Percentiles rank a stretch among this genome's conserved stretches.
These are phyloP conservation scores for Aspergillus oerlinghausenensis DNA, from an alignment of 2,329 filamentous ascomycete genomes.

Conservation along the genomic window DNA sequence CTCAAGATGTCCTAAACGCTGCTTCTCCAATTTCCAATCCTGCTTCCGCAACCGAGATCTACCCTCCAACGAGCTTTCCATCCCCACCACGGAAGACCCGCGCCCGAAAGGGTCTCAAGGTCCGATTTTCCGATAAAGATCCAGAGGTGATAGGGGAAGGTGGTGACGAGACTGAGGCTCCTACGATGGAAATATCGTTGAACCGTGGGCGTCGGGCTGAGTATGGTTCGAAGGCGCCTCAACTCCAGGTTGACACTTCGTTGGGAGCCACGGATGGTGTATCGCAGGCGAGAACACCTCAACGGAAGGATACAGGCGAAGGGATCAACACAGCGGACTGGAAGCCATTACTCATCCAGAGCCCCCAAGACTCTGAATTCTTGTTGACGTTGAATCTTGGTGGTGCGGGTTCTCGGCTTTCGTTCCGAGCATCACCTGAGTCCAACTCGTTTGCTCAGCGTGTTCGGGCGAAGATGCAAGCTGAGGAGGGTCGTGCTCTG, in stretches of 20 bases:
- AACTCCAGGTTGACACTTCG: constrained; percentile 32
- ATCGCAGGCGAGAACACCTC: constrained; percentile 7
- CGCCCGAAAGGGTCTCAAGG: constrained; percentile 63
- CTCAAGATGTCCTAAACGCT: constrained; percentile 22
- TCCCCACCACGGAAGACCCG: constrained; percentile 31
- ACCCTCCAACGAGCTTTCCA: constrained; percentile 15
- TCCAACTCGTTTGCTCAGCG: constrained; percentile 44
- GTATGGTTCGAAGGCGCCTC: constrained; percentile 17
- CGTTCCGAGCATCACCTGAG: constrained; percentile 35
- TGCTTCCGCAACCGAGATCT: constrained; percentile 18
- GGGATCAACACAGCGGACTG: constrained; percentile 13
- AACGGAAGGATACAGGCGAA: constrained; percentile 12
- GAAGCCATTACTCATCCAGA: constrained; percentile 30
- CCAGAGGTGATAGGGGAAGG: constrained; percentile 87
- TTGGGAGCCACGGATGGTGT: constrained; percentile 18
- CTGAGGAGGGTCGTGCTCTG: constrained; percentile 49
- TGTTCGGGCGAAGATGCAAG: constrained; percentile 49
- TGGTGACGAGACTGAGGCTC: constrained; percentile 76
- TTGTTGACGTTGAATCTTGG: constrained; percentile 28
- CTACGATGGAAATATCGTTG: constrained; percentile 66
- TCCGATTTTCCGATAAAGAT: constrained; percentile 66
- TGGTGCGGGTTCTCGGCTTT: constrained; percentile 33
- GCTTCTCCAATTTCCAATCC: constrained; percentile 13
- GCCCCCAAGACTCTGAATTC: constrained; percentile 35
- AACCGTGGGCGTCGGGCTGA: constrained; percentile 15